phyloP scores from a whole-genome alignment of 805 yeast species.

The Candida nemodendra region DNA sequence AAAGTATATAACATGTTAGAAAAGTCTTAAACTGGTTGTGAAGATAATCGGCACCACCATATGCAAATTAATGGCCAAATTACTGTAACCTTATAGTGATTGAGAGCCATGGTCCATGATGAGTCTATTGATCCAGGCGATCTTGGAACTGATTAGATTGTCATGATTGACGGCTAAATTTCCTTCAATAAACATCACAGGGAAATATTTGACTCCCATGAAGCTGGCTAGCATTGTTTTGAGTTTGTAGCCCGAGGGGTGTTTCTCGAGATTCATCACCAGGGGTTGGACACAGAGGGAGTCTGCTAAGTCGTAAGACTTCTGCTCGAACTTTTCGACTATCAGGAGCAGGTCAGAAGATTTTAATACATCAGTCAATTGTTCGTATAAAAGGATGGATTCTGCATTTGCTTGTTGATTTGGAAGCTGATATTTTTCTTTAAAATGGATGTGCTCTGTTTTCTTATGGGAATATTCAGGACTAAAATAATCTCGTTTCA shows the following conservation, averaged over 20 bases:
- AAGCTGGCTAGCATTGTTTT: conserved; percentile 3
- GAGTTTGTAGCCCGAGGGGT: conserved; percentile 5
- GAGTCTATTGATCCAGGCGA: conserved; percentile 3
- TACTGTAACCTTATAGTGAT: no score
- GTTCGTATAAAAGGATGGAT: conserved; percentile 3
- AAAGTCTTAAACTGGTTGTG: no score
- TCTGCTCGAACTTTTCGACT: conserved; percentile 4
- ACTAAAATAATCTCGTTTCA: no score
- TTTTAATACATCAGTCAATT: conserved; percentile 6
- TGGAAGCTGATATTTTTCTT: no score
- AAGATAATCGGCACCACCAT: no score
- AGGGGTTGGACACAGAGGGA: conserved; percentile 9
- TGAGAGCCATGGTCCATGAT: conserved; percentile 4
- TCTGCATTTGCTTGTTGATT: neutral
- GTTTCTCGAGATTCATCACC: conserved; percentile 8
- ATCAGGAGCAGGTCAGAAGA: conserved; percentile 9
- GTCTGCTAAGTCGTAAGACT: conserved; percentile 1
- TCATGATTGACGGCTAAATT: conserved; percentile 7
- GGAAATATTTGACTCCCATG: conserved; percentile 9
- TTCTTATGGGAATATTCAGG: no score
- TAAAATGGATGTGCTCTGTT: no score
- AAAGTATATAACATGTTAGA: no score
- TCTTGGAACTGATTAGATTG: conserved; percentile 1
- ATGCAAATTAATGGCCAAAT: no score
- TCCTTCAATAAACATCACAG: conserved; percentile 10